Conservation (phyloP, 306 rosid species). For the Acmispon strigosus region DNA sequence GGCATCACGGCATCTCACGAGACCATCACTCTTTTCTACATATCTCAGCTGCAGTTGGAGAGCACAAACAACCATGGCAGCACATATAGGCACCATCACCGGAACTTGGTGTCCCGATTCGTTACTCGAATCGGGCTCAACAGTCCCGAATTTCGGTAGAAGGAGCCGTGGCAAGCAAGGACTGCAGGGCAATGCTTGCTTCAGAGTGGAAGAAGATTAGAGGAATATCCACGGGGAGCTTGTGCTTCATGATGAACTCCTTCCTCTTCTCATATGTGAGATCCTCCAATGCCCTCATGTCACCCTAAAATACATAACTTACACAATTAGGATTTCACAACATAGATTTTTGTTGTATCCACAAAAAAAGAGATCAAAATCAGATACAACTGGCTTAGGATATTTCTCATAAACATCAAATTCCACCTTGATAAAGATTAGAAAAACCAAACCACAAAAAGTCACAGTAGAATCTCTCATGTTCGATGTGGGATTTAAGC, state of each 20-base stretch:
- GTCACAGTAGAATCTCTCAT: too few species aligned
- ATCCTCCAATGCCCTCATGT: conserved; percentile 74
- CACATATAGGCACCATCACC: conserved; percentile 60
- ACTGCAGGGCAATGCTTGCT: conserved; percentile 62
- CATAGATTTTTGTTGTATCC: too few species aligned
- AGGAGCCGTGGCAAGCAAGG: conserved; percentile 67
- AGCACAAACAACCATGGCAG: conserved; percentile 74
- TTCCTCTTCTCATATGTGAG: conserved; percentile 72
- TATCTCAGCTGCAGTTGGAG: conserved; percentile 67
- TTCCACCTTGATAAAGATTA: too few species aligned
- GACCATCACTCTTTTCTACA: conserved; percentile 74
- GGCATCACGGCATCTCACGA: conserved; percentile 71
- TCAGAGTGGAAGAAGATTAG: conserved; percentile 68
- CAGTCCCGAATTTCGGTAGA: conserved; percentile 17
- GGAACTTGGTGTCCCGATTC: conserved; percentile 52
- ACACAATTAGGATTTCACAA: neutral
- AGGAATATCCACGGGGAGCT: conserved; percentile 57
- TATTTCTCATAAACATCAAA: too few species aligned
- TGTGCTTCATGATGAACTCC: conserved; percentile 66
- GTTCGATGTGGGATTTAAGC: too few species aligned
- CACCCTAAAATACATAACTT: conserved; percentile 40
- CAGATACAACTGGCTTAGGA: too few species aligned
- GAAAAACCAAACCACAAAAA: too few species aligned
- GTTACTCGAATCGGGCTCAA: conserved; percentile 22
- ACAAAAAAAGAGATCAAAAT: too few species aligned